Evolutionary conservation across 495 filamentous ascomycete genomes (phyloP).

Genomic region (Podospora bellae-mahoneyi): DNA sequence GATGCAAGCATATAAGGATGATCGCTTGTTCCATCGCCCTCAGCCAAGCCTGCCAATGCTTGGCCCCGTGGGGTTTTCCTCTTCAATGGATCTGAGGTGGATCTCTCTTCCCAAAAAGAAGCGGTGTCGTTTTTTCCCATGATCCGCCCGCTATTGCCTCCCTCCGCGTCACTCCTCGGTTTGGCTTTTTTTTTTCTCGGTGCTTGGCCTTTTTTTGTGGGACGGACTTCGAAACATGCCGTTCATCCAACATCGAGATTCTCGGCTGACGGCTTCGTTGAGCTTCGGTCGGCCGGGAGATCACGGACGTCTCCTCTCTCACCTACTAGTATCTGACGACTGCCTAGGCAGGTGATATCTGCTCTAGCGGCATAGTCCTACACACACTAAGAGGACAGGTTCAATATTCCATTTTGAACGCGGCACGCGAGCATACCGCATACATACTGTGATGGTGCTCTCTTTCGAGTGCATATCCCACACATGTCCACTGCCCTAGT

Average conservation of each 20-base stretch:
- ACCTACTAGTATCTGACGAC: not conserved
- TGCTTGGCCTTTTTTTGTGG: not conserved
- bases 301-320: not conserved
- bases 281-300: not conserved
- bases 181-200: not conserved
- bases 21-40: not conserved
- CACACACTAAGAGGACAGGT: not conserved
- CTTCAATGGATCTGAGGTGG: not conserved
- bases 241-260: not conserved
- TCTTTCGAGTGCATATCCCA: not conserved
- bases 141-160: not conserved
- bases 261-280: not conserved
- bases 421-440: not conserved
- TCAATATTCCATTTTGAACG: not conserved
- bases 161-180: not conserved
- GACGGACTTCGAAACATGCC: not conserved
- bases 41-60: slow-evolving; percentile 12
- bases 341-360: too few relatives aligned
- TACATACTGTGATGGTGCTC: not conserved
- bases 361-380: too few relatives aligned
- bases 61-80: slow-evolving; percentile 7
- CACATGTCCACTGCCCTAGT: too few relatives aligned
- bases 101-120: not conserved
- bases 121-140: not conserved
- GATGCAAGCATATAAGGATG: slow-evolving; percentile 4